Evolutionary conservation across 805 yeast genomes (phyloP).

Genomic region (Ogataea polymorpha): DNA sequence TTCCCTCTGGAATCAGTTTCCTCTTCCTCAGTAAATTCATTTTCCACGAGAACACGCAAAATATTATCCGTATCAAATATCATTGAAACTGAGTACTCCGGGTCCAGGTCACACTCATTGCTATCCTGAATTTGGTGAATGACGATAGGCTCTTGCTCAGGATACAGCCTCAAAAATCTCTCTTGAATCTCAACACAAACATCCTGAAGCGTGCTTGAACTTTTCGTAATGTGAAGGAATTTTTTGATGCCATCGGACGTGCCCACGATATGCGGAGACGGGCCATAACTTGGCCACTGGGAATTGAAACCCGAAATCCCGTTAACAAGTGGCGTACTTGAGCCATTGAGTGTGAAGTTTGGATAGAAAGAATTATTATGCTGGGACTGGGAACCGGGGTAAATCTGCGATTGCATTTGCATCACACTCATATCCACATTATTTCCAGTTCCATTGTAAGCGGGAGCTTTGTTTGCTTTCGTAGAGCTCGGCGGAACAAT

Average conservation of each 20-base stretch:
- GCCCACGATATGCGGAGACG: conserved; percentile 16
- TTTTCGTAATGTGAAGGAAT: conserved; percentile 62
- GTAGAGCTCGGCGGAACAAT: conserved; percentile 27
- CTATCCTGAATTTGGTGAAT: conserved; percentile 65
- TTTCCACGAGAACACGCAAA: conserved; percentile 43
- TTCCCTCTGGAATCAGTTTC: conserved; percentile 14
- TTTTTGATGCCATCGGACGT: conserved; percentile 31
- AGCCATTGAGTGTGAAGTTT: conserved; percentile 20
- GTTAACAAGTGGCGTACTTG: conserved; percentile 27
- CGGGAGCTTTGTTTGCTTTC: conserved; percentile 1
- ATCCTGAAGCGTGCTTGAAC: conserved; percentile 42
- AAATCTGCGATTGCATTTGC: conserved; percentile 7
- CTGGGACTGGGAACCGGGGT: conserved; percentile 9
- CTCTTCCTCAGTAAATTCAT: conserved; percentile 31
- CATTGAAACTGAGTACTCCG: conserved; percentile 64
- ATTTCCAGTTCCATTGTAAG: conserved; percentile 2
- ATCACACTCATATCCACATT: conserved; percentile 7
- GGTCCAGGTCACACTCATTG: conserved; percentile 73
- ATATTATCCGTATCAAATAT: conserved; percentile 53
- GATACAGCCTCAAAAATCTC: conserved; percentile 63
- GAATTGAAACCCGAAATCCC: conserved; percentile 9
- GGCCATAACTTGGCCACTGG: conserved; percentile 2
- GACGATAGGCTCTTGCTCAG: conserved; percentile 51
- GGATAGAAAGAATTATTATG: conserved; percentile 13
- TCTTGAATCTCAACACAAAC: conserved; percentile 53